Evolutionary conservation across 2,329 filamentous ascomycete species (phyloP), one percentile per base, ranked within the genome.

Genomic region (Penicillium expansum): DNA sequence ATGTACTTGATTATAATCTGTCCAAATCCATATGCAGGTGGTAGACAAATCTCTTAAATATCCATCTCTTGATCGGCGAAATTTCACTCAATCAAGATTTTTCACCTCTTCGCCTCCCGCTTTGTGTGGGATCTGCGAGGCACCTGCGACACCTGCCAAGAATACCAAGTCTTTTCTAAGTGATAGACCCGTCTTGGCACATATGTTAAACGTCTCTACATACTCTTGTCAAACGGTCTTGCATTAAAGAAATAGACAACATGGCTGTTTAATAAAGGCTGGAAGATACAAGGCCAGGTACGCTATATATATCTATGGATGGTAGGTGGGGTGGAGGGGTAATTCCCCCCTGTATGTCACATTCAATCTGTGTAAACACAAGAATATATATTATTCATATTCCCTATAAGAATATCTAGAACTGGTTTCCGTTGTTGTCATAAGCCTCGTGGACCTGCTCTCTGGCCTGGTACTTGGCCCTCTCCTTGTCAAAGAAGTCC

Each of bases 401-500:
- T 16, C 9, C 30, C 3, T 10, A 37, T 16, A 4, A 24, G 9
- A 18, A 16, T 4, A 49, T 49, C 39, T 52, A 52, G 5, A 45
- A 52, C 18, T 43, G 18, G 7, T 44, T 32, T n/a, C 33, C 39
- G 8, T 44, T 13, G 37, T 13, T 9, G 4, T 52, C 49, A 18
- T 45, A 52, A 8, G 49, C 39, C 3, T 45, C 1, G 10, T 52
- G 30, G 1, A 47, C 41, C 41, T 57, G 47, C 51, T 59, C 11
- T n/a, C 43, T 20, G 33, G 86, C 86, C 47, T 86, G 79, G 64
- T 76, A 76, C 76, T 85, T 84, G 57, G 84, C 84, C 76, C 79
- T 79, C 74, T 86, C 81, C 41, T 74, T 71, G 72, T 88, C 84
- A 58, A 83, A 61, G 55, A 77, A 80, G 74, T 87, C 82, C 58